Evolutionary conservation across 176 grass and related monocot species (phyloP), one percentile per base, ranked within the genome.

Genomic region (Areca catechu): DNA sequence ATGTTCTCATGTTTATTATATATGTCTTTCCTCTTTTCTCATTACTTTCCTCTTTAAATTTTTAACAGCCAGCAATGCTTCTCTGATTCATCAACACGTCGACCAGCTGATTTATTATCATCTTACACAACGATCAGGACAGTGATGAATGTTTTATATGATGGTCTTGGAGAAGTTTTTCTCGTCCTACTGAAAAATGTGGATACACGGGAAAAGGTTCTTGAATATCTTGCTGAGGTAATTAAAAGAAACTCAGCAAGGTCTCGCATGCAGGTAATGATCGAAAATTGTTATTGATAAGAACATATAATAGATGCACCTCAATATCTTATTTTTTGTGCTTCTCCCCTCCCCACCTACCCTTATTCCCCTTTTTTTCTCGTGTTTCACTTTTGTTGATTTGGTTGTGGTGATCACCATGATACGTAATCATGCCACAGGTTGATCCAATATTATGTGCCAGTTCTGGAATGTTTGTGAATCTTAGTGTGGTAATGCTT

Each of bases 401-500:
- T 43, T 43, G 34, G 7, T 43, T 43, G 3, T 34, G 5, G 30
- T 34, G 5, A 34, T 34, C 30, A 34, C 30, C 30, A 9, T 47
- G 56, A 57, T 52, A 49, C 12, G 53, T 24, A 74, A 50, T 55
- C 15, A 16, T 58, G 57, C 65, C 34, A 81, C 77, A 96, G 91
- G 93, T 92, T 19, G 87, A 92, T 50, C 87, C 84, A 71, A 57
- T 88, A 24, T 81, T 80, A 72, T 92, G 77, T 14, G 93, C 93
- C 18, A 98, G 93, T 75, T 75, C 84, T 25, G 93, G 93, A 51
- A 98, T 83, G 93, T 98, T 98, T 83, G 84, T 91, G 64, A 97
- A 91, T 70, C 83, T 97, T 61, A 91, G 86, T 63, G 78, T 78
- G 54, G 75, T 91, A 66, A 91, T 97, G 86, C 83, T 97, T 59